These are phyloP conservation scores for Coccomyxa sp. DNA, from an alignment of 139 green algal genomes.

Conservation along the genomic window DNA sequence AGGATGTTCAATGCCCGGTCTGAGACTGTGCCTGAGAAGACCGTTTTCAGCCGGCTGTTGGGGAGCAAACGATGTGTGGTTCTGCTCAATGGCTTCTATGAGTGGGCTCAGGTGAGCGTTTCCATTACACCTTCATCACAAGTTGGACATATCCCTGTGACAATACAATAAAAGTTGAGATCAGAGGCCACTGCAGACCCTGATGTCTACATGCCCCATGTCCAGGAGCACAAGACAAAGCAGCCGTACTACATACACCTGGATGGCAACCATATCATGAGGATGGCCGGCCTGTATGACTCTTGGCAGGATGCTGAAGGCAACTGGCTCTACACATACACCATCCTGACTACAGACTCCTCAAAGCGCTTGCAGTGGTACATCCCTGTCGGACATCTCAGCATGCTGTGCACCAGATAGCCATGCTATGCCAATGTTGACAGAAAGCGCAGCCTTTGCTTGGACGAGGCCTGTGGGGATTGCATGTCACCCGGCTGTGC, in stretches of 20 bases:
- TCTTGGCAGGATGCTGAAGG: conserved; percentile 20
- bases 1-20: conserved; percentile 61
- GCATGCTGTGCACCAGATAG: background rate
- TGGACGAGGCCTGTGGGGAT: background rate
- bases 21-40: conserved; percentile 57
- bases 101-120: conserved; percentile 61
- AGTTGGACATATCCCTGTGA: background rate
- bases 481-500: background rate
- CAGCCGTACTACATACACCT: conserved; percentile 72
- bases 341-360: conserved; percentile 73
- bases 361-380: conserved; percentile 45
- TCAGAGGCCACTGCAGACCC: background rate
- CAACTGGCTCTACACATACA: conserved; percentile 46
- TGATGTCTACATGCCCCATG: background rate
- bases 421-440: background rate
- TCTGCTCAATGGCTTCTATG: conserved; percentile 75
- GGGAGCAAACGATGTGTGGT: conserved; percentile 55
- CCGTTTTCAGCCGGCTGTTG: conserved; percentile 61
- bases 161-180: background rate
- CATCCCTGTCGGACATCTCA: background rate
- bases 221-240: conserved; percentile 46
- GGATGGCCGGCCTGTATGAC: conserved; percentile 64
- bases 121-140: background rate
- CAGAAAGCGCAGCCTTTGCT: too few species aligned
- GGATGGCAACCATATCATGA: conserved; percentile 26